Base-by-base conservation (phyloP, 1,284 basidiomycete genomes). In the Tremellales sp. region DNA sequence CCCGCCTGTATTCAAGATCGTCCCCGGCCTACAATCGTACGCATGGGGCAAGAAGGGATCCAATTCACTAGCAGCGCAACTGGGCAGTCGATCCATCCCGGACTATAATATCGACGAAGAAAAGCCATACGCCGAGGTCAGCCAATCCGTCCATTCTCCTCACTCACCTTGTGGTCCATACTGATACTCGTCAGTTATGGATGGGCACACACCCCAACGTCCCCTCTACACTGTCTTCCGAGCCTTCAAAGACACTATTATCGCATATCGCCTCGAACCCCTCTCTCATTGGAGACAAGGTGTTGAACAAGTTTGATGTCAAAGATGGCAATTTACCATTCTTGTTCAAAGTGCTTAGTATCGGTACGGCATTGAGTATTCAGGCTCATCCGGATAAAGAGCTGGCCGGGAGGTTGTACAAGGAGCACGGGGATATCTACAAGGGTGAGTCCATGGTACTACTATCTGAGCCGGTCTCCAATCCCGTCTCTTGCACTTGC, bases 181-280 rank as follows among this genome's bases (percentile, higher is more conserved):
- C 15, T 24, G 33, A 6, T 36, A 17, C 15, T 15, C 7, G 15
- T 7, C 39, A 94, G 89, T 77, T 96, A 40, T 99, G 96, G 96
- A 98, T 98, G 94, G 96, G 96, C 15, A 97, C 96, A 0, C 96
- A 98, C 67, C 81, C 89, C 1, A 88, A 81, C 22, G 82, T 90
- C 10, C 94, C 94, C 0, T 92, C 91, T 2, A 81, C 77, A 41
- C 74, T 88, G 22, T 56, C 76, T 11, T 73, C 74, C 4, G 74
- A 36, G 5, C 23, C 76, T 8, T 75, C 75, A 3, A 63, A 67
- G 53, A 72, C 63, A 41, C 82, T 91, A 37, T 80, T 82, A 2
- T 75, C 81, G 15, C 73, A 86, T 66, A 79, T 97, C 56, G 76
- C 80, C 21, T 71, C 76, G 2, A 78, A 88, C 67, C 84, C 85